These are phyloP conservation scores for Saccharomyces pastorianus DNA, from an alignment of 1,139 yeast genomes.

Conservation along the genomic window DNA sequence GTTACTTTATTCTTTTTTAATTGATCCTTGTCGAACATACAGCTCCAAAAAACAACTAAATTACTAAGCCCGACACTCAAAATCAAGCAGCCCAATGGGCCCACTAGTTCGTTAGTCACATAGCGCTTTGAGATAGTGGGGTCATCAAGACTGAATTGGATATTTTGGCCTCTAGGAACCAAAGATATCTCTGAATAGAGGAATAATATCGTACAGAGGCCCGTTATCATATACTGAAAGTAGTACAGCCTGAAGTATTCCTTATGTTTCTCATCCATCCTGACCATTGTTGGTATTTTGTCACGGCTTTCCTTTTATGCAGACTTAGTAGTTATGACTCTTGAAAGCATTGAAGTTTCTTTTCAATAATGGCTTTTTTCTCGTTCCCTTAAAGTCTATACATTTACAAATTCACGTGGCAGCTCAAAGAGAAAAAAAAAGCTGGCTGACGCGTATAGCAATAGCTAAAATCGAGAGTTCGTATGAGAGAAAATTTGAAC, in stretches of 20 bases:
- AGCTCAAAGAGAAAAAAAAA: neutral
- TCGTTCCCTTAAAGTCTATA: neutral
- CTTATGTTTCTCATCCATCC: constrained; percentile 94
- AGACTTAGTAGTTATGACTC: neutral
- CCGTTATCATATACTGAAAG: constrained; percentile 7
- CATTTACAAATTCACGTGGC: neutral
- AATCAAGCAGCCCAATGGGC: constrained; percentile 18
- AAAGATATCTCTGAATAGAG: constrained; percentile 15
- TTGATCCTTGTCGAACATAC: constrained; percentile 13
- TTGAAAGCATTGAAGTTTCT: neutral
- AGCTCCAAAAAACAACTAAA: constrained; percentile 17
- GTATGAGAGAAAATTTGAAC: too few species aligned
- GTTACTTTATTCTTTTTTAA: constrained; percentile 9
- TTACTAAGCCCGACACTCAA: constrained; percentile 18
- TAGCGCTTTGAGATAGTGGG: constrained; percentile 16
- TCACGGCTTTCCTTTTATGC: neutral
- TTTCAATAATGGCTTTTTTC: neutral
- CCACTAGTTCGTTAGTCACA: constrained; percentile 19
- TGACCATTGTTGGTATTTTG: constrained; percentile 48
- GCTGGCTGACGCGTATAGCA: neutral
- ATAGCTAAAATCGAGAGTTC: too few species aligned
- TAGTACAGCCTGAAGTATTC: constrained; percentile 35
- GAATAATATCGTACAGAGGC: constrained; percentile 12
- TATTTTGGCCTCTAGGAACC: constrained; percentile 15
- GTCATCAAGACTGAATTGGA: constrained; percentile 13